A percentile compares a stretch with the other conserved stretches of the same genome.
Evolutionary conservation across 176 grass and related monocot species (phyloP).

Genomic region (Paspalum vaginatum): DNA sequence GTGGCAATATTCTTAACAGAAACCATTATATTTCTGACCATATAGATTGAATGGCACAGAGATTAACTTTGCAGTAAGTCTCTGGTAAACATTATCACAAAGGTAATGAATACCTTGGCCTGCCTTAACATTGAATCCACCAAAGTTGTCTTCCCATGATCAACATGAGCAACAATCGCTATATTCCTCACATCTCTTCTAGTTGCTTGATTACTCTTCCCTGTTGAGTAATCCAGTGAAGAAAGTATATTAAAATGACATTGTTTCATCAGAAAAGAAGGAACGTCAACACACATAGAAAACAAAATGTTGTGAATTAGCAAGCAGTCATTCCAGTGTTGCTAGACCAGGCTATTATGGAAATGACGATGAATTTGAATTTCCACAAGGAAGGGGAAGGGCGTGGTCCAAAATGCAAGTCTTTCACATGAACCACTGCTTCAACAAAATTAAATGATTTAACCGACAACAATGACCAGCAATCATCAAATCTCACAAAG

Average conservation of each 20-base stretch:
- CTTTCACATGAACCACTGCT: conserved; percentile 4
- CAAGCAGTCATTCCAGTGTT: not conserved
- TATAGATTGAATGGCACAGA: conserved; percentile 6
- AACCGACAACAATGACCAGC: not conserved
- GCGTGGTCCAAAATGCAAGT: not conserved
- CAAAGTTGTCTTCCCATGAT: conserved; percentile 97
- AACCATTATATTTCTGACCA: conserved; percentile 6
- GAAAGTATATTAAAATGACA: conserved; percentile 23
- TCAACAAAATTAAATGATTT: not conserved
- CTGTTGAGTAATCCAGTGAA: conserved; percentile 42
- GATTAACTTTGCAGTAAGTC: conserved; percentile 13
- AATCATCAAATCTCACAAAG: not conserved
- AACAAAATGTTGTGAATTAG: not conserved
- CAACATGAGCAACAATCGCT: conserved; percentile 97
- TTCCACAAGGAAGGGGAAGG: conserved; percentile 14
- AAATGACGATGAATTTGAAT: conserved; percentile 9
- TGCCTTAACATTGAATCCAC: conserved; percentile 97
- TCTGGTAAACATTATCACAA: conserved; percentile 5
- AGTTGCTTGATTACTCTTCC: conserved; percentile 59
- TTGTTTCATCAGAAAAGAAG: conserved; percentile 16
- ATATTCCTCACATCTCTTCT: conserved; percentile 98
- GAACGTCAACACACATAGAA: not conserved
- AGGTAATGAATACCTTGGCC: conserved; percentile 66
- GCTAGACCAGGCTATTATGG: not conserved
- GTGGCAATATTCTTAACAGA: conserved; percentile 3